A percentile compares a stretch with the other conserved stretches of the same genome.
phyloP scores from a whole-genome alignment of 2,329 filamentous ascomycete species.

The Penicillium decumbens region DNA sequence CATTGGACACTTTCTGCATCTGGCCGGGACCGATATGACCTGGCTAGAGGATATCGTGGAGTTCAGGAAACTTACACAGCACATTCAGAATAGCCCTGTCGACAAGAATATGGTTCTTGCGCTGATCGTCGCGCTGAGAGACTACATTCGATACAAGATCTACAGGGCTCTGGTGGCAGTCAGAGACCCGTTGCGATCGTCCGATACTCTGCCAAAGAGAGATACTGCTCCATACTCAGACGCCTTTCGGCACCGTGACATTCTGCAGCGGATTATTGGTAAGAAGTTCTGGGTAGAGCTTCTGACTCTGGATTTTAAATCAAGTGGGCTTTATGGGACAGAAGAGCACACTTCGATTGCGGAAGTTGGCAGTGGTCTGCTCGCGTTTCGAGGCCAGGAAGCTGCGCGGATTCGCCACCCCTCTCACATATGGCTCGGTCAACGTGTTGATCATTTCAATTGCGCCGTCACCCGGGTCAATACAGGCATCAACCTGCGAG shows the following conservation, averaged over 20 bases:
- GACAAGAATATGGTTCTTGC: slow-evolving; percentile 13
- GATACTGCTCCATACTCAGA: background rate
- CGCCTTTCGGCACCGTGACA: background rate
- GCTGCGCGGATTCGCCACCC: slow-evolving; percentile 5
- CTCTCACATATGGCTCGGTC: background rate
- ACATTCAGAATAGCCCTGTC: slow-evolving; percentile 9
- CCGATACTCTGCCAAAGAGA: background rate
- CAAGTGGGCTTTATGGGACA: background rate
- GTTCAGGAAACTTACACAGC: slow-evolving; percentile 28
- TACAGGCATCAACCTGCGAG: no score
- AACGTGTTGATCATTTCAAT: slow-evolving; percentile 3
- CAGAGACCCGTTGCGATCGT: slow-evolving; percentile 2
- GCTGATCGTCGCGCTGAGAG: slow-evolving; percentile 27
- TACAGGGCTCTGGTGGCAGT: slow-evolving; percentile 12
- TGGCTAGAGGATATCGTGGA: slow-evolving; percentile 37
- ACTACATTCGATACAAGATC: slow-evolving; percentile 31
- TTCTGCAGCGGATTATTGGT: slow-evolving; percentile 15
- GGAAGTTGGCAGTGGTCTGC: slow-evolving; percentile 11
- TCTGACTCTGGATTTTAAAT: background rate
- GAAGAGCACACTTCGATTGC: slow-evolving; percentile 3
- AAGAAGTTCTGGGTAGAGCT: slow-evolving; percentile 10
- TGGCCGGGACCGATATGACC: slow-evolving; percentile 33
- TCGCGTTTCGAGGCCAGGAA: slow-evolving; percentile 11
- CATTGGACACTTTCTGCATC: slow-evolving; percentile 28
- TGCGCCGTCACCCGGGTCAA: background rate